A percentile compares a stretch with the other conserved stretches of the same genome.
phyloP scores from a whole-genome alignment of 176 grass and related monocot genomes.

The Dendrocalamus sinicus region DNA sequence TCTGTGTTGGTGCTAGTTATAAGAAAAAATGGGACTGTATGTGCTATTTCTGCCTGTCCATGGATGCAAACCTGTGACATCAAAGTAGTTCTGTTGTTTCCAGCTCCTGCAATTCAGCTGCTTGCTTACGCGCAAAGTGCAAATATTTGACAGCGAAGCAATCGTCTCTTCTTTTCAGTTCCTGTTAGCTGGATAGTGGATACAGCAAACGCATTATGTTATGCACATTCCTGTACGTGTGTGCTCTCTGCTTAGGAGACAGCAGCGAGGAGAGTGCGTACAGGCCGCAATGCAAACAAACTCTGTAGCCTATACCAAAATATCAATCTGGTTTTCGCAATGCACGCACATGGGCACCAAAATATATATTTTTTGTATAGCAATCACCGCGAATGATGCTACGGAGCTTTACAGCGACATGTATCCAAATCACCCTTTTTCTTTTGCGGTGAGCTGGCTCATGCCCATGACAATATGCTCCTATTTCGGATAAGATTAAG shows the following conservation, averaged over 20 bases:
- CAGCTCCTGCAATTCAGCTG: constrained; percentile 10
- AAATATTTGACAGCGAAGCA: constrained; percentile 17
- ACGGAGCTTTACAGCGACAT: background rate
- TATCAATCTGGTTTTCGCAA: background rate
- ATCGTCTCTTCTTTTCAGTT: background rate
- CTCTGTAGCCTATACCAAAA: too few relatives aligned
- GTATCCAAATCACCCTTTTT: background rate
- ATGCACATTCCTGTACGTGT: constrained; percentile 37
- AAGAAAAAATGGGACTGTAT: background rate
- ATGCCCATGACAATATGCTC: background rate
- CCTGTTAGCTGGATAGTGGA: background rate
- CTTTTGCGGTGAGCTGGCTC: background rate
- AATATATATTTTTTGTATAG: too few relatives aligned
- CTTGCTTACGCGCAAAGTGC: constrained; percentile 19
- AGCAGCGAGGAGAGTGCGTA: background rate
- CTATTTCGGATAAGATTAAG: background rate
- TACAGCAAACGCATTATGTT: background rate
- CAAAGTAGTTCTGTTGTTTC: background rate
- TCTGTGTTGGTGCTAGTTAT: background rate
- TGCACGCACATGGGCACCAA: too few relatives aligned
- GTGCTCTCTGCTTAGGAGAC: constrained; percentile 21
- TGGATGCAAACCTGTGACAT: background rate
- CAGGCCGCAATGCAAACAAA: background rate
- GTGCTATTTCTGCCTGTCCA: background rate
- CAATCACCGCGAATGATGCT: too few relatives aligned